Conservation (phyloP, 768 basidiomycete species). For the Boletus sensibilis region DNA sequence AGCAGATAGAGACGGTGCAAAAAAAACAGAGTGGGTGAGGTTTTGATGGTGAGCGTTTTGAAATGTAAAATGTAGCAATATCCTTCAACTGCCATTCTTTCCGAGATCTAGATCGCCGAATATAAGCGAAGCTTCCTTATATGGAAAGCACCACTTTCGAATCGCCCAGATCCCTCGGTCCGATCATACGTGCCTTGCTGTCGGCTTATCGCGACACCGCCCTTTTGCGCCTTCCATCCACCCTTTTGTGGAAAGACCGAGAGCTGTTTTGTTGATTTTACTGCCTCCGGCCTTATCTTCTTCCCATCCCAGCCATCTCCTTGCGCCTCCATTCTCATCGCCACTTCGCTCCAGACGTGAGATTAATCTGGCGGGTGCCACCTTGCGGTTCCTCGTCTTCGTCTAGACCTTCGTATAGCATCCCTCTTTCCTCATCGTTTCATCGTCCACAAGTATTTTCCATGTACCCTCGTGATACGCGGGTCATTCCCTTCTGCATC, state of each 20-base stretch:
- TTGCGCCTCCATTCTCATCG: background rate
- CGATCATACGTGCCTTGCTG: slow-evolving; percentile 23
- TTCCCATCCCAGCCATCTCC: too few species aligned
- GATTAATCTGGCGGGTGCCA: too few species aligned
- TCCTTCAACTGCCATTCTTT: background rate
- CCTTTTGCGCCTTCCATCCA: background rate
- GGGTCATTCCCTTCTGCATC: background rate
- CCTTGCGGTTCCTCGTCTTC: too few species aligned
- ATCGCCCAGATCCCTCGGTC: slow-evolving; percentile 15
- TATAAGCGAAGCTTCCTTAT: background rate
- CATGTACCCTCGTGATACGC: too few species aligned
- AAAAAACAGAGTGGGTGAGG: background rate
- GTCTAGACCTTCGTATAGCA: too few species aligned
- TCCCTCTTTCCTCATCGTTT: too few species aligned
- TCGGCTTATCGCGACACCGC: slow-evolving; percentile 16
- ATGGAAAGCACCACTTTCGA: slow-evolving; percentile 22
- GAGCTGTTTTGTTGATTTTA: background rate
- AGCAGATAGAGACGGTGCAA: background rate
- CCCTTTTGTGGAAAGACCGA: background rate
- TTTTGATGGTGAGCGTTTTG: slow-evolving; percentile 8
- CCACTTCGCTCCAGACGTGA: background rate
- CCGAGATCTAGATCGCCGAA: slow-evolving; percentile 26
- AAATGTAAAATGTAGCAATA: slow-evolving; percentile 8
- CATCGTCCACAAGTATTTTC: background rate
- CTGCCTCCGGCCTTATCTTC: background rate